Conservation (phyloP, 2,329 filamentous ascomycete species). For the Hypocreales sp. region DNA sequence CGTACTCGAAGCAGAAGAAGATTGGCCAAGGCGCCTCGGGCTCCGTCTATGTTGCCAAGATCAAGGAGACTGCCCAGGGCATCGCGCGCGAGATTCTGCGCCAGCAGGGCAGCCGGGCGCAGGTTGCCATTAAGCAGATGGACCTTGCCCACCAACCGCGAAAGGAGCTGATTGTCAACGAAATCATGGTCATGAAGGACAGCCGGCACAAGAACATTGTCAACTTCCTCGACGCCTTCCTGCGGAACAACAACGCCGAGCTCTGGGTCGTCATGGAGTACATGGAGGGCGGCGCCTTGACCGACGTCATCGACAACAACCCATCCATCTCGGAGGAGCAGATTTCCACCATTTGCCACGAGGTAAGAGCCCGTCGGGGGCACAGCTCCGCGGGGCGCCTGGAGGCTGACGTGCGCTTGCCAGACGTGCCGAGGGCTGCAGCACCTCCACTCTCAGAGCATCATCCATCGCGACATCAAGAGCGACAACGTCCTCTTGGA, state of each 20-base stretch:
- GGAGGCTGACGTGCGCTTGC: too few species aligned
- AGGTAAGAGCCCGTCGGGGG: constrained; percentile 67
- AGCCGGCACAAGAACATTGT: constrained; percentile 97
- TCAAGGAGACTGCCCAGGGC: constrained; percentile 81
- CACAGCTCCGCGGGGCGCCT: too few species aligned
- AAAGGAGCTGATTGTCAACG: constrained; percentile 97
- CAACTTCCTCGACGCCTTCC: constrained; percentile 93
- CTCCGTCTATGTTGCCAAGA: constrained; percentile 93
- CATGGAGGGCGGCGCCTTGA: constrained; percentile 96
- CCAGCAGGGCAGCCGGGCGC: constrained; percentile 64
- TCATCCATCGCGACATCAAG: constrained; percentile 99
- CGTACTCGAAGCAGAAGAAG: constrained; percentile 99
- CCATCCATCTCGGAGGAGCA: constrained; percentile 87
- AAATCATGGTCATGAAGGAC: constrained; percentile 99
- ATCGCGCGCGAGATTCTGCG: constrained; percentile 66
- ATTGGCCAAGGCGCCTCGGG: constrained; percentile 97
- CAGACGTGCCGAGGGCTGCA: constrained; percentile 92
- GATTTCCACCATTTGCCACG: constrained; percentile 90
- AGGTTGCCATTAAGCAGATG: constrained; percentile 99
- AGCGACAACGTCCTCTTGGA: constrained; percentile 95
- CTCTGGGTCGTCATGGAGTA: constrained; percentile 99
- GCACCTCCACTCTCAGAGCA: constrained; percentile 88
- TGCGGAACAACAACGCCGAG: constrained; percentile 86
- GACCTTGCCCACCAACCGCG: constrained; percentile 91
- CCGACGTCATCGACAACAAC: constrained; percentile 98